These are phyloP conservation scores for Cercospora nicotianae DNA, from an alignment of 2,329 filamentous ascomycete genomes.

Conservation along the genomic window DNA sequence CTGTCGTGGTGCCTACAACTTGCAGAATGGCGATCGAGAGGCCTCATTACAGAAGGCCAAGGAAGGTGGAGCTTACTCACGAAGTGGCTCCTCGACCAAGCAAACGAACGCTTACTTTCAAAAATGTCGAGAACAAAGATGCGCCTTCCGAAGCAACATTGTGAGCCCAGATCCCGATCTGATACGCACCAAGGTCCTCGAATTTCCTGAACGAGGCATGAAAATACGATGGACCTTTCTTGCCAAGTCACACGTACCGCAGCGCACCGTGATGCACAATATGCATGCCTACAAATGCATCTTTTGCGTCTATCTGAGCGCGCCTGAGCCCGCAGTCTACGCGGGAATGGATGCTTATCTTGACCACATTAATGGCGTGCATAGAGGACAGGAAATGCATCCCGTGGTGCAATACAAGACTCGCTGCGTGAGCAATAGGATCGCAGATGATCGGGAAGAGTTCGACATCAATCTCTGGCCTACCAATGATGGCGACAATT, in stretches of 20 bases:
- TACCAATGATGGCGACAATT: neutral
- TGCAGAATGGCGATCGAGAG: conserved; percentile 37
- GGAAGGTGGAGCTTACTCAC: conserved; percentile 19
- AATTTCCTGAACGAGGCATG: conserved; percentile 36
- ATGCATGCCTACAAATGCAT: conserved; percentile 45
- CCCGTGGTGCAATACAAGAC: conserved; percentile 43
- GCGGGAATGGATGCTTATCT: conserved; percentile 44
- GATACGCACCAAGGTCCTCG: conserved; percentile 30
- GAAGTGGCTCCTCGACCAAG: conserved; percentile 1
- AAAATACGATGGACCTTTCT: conserved; percentile 51
- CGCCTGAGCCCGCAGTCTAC: conserved; percentile 5
- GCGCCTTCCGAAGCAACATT: conserved; percentile 46
- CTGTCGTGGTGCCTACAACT: conserved; percentile 49
- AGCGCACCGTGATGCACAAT: conserved; percentile 31
- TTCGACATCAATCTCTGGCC: conserved; percentile 51
- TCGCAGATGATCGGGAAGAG: conserved; percentile 43
- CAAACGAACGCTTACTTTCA: conserved; percentile 31
- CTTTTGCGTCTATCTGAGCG: conserved; percentile 46
- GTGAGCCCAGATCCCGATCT: conserved; percentile 33
- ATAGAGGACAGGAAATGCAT: conserved; percentile 36
- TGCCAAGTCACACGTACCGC: conserved; percentile 48
- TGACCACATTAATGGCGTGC: conserved; percentile 42
- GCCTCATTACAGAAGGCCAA: conserved; percentile 33
- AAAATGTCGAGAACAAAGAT: conserved; percentile 45
- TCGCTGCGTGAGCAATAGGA: conserved; percentile 43